A percentile compares a stretch with the other conserved stretches of the same genome.
Conservation (phyloP, 2,329 filamentous ascomycete genomes). For the Pestalotiopsis sp. region DNA sequence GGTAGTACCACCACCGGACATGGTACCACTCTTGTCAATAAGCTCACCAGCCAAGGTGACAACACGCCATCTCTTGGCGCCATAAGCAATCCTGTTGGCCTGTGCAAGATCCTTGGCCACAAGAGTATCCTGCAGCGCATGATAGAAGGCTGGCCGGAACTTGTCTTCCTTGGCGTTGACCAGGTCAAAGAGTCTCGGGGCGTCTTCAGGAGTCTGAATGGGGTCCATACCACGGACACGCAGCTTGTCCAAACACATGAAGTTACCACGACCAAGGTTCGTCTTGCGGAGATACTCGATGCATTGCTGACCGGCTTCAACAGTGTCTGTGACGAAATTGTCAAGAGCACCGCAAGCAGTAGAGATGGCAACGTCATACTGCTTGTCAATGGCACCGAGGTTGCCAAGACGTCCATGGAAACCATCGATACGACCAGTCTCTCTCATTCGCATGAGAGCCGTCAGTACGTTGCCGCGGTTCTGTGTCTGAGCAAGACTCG, state of each 20-base stretch:
- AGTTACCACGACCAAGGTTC: slow-evolving; percentile 93
- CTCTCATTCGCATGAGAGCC: slow-evolving; percentile 89
- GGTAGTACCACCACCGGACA: slow-evolving; percentile 93
- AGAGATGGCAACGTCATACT: slow-evolving; percentile 97
- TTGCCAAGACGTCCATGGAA: slow-evolving; percentile 96
- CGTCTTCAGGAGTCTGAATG: slow-evolving; percentile 88
- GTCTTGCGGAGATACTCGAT: slow-evolving; percentile 98
- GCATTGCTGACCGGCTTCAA: slow-evolving; percentile 95
- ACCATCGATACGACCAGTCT: slow-evolving; percentile 94
- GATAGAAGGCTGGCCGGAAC: slow-evolving; percentile 91
- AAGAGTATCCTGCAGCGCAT: slow-evolving; percentile 90
- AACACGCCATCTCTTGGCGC: slow-evolving; percentile 89
- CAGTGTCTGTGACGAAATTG: slow-evolving; percentile 95
- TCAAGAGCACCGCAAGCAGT: slow-evolving; percentile 90
- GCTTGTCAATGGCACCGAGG: slow-evolving; percentile 86
- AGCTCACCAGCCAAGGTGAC: slow-evolving; percentile 94
- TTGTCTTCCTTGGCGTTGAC: slow-evolving; percentile 85
- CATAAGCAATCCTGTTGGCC: slow-evolving; percentile 95
- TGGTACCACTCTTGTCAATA: slow-evolving; percentile 97
- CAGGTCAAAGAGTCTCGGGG: slow-evolving; percentile 89
- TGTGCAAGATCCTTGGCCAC: slow-evolving; percentile 93
- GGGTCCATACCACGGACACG: slow-evolving; percentile 73
- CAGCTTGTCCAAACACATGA: slow-evolving; percentile 91
- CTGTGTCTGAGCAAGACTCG: slow-evolving; percentile 85
- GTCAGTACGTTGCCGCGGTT: slow-evolving; percentile 91